These are phyloP conservation scores for Ceratocystis papillata DNA, from an alignment of 2,329 filamentous ascomycete species.

Conservation along the genomic window DNA sequence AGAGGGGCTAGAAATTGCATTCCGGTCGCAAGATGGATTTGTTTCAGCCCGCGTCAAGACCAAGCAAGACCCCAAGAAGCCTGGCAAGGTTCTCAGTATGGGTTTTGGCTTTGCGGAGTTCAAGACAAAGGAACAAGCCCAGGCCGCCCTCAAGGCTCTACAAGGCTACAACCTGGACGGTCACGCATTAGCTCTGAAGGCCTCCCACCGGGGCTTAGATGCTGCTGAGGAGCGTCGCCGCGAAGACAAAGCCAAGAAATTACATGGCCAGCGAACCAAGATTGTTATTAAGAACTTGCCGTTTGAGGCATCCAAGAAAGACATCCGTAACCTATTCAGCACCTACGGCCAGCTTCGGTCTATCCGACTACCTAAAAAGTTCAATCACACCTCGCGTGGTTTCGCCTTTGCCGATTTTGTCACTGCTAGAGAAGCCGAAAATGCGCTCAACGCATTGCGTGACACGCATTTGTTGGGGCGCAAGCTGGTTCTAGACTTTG, in stretches of 20 bases:
- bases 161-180: conserved; percentile 78
- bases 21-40: conserved; percentile 76
- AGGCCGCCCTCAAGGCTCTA: conserved; percentile 73
- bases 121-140: conserved; percentile 61
- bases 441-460: conserved; percentile 79
- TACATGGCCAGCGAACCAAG: conserved; percentile 68
- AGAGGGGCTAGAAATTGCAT: conserved; percentile 61
- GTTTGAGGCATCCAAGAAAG: conserved; percentile 89
- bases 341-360: conserved; percentile 87
- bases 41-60: conserved; percentile 84
- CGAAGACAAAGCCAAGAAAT: conserved; percentile 73
- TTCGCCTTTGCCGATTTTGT: conserved; percentile 97
- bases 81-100: conserved; percentile 84
- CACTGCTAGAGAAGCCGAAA: conserved; percentile 76
- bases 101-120: conserved; percentile 96
- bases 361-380: conserved; percentile 89
- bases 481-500: conserved; percentile 82
- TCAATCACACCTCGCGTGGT: conserved; percentile 75
- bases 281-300: conserved; percentile 97
- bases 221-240: conserved; percentile 76
- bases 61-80: conserved; percentile 82
- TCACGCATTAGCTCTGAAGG: conserved; percentile 73
- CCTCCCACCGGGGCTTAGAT: conserved; percentile 77
- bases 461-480: conserved; percentile 90
- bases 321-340: conserved; percentile 73